Conservation (phyloP, 768 basidiomycete genomes). For the Hypholoma sublateritium region DNA sequence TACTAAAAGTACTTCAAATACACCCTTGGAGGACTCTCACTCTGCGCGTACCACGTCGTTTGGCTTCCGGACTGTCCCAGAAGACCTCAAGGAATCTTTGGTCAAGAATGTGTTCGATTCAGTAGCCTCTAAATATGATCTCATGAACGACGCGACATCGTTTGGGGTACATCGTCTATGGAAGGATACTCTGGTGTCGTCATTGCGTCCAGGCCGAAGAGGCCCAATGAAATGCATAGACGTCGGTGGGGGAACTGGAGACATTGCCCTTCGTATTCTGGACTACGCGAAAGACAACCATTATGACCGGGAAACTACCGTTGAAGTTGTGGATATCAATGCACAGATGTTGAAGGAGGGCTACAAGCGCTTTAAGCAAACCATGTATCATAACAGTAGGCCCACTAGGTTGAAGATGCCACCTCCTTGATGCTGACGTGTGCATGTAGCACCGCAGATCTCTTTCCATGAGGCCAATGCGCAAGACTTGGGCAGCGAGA, state of each 20-base stretch:
- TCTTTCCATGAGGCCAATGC: constrained; percentile 94
- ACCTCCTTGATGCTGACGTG: constrained; percentile 3
- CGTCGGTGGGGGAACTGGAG: constrained; percentile 96
- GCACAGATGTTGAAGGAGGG: constrained; percentile 95
- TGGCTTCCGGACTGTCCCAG: constrained; percentile 88
- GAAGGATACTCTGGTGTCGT: constrained; percentile 88
- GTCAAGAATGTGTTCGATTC: constrained; percentile 95
- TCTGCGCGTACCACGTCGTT: constrained; percentile 72
- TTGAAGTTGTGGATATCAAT: constrained; percentile 94
- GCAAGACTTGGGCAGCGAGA: constrained; percentile 63
- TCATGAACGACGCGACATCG: constrained; percentile 99
- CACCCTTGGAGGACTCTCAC: constrained; percentile 15
- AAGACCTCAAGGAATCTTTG: constrained; percentile 82
- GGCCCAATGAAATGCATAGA: constrained; percentile 85
- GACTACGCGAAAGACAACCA: constrained; percentile 89
- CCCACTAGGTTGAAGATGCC: constrained; percentile 1
- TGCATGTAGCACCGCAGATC: constrained; percentile 77
- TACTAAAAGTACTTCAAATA: constrained; percentile 20
- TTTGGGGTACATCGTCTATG: constrained; percentile 94
- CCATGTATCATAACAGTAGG: constrained; percentile 97
- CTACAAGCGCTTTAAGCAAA: constrained; percentile 86
- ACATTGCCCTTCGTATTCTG: constrained; percentile 92
- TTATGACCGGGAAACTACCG: constrained; percentile 85
- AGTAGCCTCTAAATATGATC: constrained; percentile 92
- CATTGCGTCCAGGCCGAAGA: constrained; percentile 72